phyloP scores from a whole-genome alignment of 306 rosid species.

The Begonia masoniana region DNA sequence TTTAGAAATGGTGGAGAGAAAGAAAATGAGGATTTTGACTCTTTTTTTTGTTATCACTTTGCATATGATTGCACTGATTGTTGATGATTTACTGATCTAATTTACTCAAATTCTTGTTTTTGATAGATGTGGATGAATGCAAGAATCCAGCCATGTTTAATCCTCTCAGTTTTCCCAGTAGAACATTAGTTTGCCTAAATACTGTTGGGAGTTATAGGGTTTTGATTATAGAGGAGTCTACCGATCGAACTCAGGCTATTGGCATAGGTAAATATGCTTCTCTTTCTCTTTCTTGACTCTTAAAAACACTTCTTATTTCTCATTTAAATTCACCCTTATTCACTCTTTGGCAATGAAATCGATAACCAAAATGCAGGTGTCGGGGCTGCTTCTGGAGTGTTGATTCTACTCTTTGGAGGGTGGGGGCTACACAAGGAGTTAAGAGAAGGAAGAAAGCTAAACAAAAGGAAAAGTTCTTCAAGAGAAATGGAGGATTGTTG shows the following conservation, averaged over 20 bases:
- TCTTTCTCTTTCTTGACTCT: background rate
- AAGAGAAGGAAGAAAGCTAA: conserved; percentile 10
- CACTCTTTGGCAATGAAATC: background rate
- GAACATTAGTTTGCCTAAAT: background rate
- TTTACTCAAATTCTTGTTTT: background rate
- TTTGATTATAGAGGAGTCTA: background rate
- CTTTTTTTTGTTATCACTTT: no score
- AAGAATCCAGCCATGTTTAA: background rate
- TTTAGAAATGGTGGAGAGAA: no score
- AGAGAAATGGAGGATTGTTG: conserved; percentile 46
- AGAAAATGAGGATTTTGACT: no score
- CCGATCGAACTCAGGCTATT: background rate
- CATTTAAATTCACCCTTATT: background rate
- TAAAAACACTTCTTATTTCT: background rate
- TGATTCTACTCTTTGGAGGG: conserved; percentile 20
- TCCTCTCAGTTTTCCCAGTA: background rate
- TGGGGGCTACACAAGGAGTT: conserved; percentile 15
- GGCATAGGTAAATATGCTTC: background rate
- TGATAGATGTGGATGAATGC: background rate
- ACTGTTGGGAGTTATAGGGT: background rate
- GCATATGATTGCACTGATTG: no score
- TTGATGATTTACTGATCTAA: no score
- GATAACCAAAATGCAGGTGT: conserved; percentile 18
- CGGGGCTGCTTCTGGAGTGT: conserved; percentile 23
- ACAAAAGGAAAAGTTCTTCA: conserved; percentile 23